These are phyloP conservation scores for Annona cherimola DNA, from an alignment of 164 flowering plant species.

Conservation along the genomic window DNA sequence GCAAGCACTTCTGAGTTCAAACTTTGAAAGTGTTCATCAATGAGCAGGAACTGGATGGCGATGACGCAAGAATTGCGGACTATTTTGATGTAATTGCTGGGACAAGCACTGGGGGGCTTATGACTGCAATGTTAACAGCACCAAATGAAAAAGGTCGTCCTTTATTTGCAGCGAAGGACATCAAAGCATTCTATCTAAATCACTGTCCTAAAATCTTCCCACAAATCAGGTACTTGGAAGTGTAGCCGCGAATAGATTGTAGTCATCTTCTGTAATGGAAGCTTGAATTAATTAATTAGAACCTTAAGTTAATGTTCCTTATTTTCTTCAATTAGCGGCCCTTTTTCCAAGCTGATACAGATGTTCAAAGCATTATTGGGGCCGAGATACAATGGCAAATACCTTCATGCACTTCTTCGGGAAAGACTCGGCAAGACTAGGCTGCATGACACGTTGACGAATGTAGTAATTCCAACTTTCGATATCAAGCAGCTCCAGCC, in stretches of 20 bases:
- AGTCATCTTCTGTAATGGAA: neutral
- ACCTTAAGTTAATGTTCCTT: neutral
- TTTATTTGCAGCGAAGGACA: slow-evolving; percentile 32
- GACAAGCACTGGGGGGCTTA: slow-evolving; percentile 39
- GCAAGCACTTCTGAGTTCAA: neutral
- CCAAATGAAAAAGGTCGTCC: slow-evolving; percentile 29
- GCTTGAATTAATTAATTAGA: neutral
- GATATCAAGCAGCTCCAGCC: slow-evolving; percentile 45
- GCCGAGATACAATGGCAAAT: slow-evolving; percentile 42
- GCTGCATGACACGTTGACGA: slow-evolving; percentile 36
- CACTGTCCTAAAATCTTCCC: slow-evolving; percentile 31
- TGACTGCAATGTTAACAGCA: slow-evolving; percentile 36
- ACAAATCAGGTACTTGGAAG: slow-evolving; percentile 12
- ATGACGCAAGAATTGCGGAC: slow-evolving; percentile 31
- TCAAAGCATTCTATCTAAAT: slow-evolving; percentile 21
- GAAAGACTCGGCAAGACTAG: slow-evolving; percentile 18
- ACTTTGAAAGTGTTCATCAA: neutral
- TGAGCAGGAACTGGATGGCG: slow-evolving; percentile 24
- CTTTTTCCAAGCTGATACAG: neutral
- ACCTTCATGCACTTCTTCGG: slow-evolving; percentile 22
- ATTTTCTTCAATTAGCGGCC: slow-evolving; percentile 1
- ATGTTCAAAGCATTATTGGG: slow-evolving; percentile 11
- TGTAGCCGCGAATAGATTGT: neutral
- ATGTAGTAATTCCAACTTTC: slow-evolving; percentile 39
- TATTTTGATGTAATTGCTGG: slow-evolving; percentile 41